Evolutionary conservation across 2,329 filamentous ascomycete species (phyloP).

Genomic region (Phialophora expanda): DNA sequence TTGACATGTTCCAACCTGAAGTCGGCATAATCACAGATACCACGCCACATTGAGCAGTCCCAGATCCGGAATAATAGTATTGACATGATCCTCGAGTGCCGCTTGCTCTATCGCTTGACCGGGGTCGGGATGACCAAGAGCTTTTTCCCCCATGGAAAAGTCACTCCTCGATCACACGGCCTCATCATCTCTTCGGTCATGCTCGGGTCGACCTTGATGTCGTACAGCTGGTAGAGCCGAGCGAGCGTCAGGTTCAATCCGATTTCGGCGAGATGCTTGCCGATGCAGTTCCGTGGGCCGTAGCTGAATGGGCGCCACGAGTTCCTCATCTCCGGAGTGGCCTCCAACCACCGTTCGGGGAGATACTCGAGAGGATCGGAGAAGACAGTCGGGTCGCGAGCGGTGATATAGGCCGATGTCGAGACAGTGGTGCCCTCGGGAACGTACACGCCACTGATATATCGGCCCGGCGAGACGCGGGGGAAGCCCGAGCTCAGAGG

Average conservation of each 20-base stretch:
- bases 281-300: conserved; percentile 51
- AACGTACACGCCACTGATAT: conserved; percentile 50
- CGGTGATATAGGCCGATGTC: conserved; percentile 49
- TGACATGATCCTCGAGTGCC: background rate
- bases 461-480: conserved; percentile 24
- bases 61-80: no score
- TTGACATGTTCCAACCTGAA: no score
- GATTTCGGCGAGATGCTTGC: conserved; percentile 52
- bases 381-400: conserved; percentile 52
- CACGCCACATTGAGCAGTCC: no score
- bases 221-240: conserved; percentile 23
- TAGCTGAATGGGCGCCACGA: conserved; percentile 54
- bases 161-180: conserved; percentile 27
- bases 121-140: background rate
- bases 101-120: background rate
- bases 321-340: conserved; percentile 45
- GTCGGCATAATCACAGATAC: no score
- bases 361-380: conserved; percentile 45
- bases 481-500: conserved; percentile 23
- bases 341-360: conserved; percentile 57
- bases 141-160: background rate
- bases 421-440: conserved; percentile 44
- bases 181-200: conserved; percentile 26
- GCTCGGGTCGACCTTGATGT: conserved; percentile 19
- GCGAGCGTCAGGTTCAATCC: conserved; percentile 49